Evolutionary conservation across 139 green algal genomes (phyloP).

Genomic region (Chlorella sp.): DNA sequence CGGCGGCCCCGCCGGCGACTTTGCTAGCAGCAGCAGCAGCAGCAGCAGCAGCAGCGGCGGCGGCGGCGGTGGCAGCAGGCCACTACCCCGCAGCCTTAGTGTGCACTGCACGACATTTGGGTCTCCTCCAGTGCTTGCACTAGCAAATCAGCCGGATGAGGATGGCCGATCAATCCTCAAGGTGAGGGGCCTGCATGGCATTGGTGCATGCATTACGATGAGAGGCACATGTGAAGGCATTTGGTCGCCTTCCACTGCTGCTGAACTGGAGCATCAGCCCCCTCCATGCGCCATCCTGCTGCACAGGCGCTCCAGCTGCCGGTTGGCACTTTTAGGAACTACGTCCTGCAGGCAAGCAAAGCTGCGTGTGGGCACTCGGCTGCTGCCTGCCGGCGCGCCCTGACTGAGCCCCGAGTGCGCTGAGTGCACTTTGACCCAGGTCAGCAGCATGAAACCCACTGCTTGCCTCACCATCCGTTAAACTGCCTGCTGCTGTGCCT

Average conservation of each 20-base stretch:
- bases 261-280: too few relatives aligned
- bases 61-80: neutral
- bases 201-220: too few relatives aligned
- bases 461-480: too few relatives aligned
- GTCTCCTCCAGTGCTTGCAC: constrained; percentile 68
- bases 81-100: neutral
- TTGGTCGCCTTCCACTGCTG: too few relatives aligned
- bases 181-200: neutral
- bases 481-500: neutral
- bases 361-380: too few relatives aligned
- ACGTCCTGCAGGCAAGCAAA: constrained; percentile 56
- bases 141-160: constrained; percentile 7
- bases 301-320: constrained; percentile 42
- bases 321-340: constrained; percentile 47
- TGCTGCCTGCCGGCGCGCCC: too few relatives aligned
- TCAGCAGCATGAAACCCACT: too few relatives aligned
- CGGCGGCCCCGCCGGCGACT: neutral
- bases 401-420: too few relatives aligned
- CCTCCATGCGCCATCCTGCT: neutral
- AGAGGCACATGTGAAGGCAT: too few relatives aligned
- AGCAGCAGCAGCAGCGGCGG: neutral
- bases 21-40: neutral
- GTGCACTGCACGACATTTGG: constrained; percentile 61
- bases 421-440: too few relatives aligned
- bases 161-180: constrained; percentile 36